phyloP scores from a whole-genome alignment of 2,329 filamentous ascomycete species.

The Zarea fungicola region DNA sequence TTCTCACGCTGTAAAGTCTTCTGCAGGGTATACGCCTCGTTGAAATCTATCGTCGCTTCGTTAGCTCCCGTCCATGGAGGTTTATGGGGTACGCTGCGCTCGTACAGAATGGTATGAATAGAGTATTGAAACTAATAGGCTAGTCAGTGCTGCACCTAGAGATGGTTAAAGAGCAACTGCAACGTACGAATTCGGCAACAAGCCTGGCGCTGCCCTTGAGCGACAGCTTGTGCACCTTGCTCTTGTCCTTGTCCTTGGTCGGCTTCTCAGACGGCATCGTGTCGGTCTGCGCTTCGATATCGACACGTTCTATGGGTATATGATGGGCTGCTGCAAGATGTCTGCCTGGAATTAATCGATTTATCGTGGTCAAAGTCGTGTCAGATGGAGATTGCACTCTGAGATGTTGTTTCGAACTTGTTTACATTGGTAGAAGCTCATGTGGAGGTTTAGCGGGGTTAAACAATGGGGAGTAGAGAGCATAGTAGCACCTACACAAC shows the following conservation, averaged over 20 bases:
- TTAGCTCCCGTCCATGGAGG: background rate
- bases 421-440: slow-evolving; percentile 10
- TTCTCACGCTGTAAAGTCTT: slow-evolving; percentile 86
- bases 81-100: background rate
- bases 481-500: too few species aligned
- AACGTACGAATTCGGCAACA: slow-evolving; percentile 84
- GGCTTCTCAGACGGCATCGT: slow-evolving; percentile 10
- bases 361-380: too few species aligned
- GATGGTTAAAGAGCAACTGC: background rate
- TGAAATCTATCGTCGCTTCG: slow-evolving; percentile 64
- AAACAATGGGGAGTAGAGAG: background rate
- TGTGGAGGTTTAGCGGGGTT: slow-evolving; percentile 8
- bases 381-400: background rate
- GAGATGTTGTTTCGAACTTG: background rate
- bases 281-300: background rate
- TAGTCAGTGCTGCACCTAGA: background rate
- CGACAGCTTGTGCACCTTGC: slow-evolving; percentile 91
- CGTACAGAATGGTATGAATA: slow-evolving; percentile 91
- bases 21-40: slow-evolving; percentile 78
- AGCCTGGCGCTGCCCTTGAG: slow-evolving; percentile 80
- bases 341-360: too few species aligned
- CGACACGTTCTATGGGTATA: too few species aligned
- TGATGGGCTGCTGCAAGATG: too few species aligned
- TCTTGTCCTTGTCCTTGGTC: slow-evolving; percentile 57
- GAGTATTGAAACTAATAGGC: slow-evolving; percentile 80